Evolutionary conservation across 805 yeast species (phyloP).

Genomic region (Candida montana): DNA sequence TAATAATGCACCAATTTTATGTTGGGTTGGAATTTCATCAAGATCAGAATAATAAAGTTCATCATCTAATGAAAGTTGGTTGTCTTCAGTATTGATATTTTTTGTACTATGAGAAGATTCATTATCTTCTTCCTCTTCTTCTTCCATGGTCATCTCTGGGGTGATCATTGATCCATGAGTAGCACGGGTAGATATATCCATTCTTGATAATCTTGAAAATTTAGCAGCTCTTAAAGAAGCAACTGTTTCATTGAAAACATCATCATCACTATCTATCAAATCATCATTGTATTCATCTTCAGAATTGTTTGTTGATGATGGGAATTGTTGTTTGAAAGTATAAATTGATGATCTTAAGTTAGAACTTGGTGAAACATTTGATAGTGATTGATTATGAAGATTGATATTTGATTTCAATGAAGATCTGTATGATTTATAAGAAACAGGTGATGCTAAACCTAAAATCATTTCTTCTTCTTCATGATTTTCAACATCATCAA

Average conservation of each 20-base stretch:
- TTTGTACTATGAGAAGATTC: not conserved
- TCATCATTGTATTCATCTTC: conserved; percentile 6
- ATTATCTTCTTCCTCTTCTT: not conserved
- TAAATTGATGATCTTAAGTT: conserved; percentile 4
- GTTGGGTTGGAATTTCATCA: conserved; percentile 13
- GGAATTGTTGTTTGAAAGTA: conserved; percentile 1
- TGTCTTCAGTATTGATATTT: not conserved
- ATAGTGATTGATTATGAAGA: no score
- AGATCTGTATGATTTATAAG: conserved; percentile 3
- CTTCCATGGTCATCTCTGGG: not conserved
- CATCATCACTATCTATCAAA: conserved; percentile 5
- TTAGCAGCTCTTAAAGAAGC: conserved; percentile 18
- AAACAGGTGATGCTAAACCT: conserved; percentile 1
- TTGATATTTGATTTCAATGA: not conserved
- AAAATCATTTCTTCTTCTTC: no score
- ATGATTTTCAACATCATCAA: no score
- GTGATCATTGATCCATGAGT: no score
- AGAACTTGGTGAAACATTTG: not conserved
- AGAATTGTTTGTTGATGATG: conserved; percentile 2
- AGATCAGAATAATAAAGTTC: not conserved
- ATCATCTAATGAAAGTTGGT: conserved; percentile 1
- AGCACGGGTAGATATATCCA: not conserved
- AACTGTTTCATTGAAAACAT: conserved; percentile 13
- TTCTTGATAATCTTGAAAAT: conserved; percentile 15
- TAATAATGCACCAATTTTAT: conserved; percentile 6